Base-by-base conservation (phyloP, 495 filamentous ascomycete species). In the Podospora anserina region DNA sequence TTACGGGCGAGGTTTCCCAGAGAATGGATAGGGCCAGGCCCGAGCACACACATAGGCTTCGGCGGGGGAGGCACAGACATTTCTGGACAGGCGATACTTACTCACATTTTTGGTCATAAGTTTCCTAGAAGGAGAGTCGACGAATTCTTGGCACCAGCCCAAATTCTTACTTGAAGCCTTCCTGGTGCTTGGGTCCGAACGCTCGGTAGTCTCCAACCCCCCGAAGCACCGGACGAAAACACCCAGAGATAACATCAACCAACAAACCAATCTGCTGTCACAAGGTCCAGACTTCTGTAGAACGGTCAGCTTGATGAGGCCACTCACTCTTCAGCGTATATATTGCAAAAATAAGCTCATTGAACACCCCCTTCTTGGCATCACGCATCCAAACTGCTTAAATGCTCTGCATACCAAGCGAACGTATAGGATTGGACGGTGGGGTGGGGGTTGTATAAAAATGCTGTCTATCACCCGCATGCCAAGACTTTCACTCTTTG, bases 371-470 rank as follows among this genome's bases (percentile, higher is more conserved):
- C 39, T 49, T 49, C 39, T 49, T 49, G 39, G 39, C 39, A 49
- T 49, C 39, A 49, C 39, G 39, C 13, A 49, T 16, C 39, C 39
- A 49, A 11, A 49, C 39, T 49, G 13, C 39, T 49, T 18, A 49
- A 6, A 49, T 49, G 9, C 30, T 49, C 9, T 49, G 6, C 39
- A 49, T 49, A 49, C 39, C 9, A 11, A 39, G 11, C 34, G 39
- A 49, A 16, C 39, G 39, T 49, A 49, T 49, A 49, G 39, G 39
- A 49, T 49, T 49, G 39, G 39, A 49, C 15, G 39, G 39, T 16
- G 20, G 19, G 55, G 55, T 58, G 55, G 55, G 55, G 55, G 55
- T 58, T 58, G 55, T 58, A 20, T 58, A 58, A 27, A 27, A 53
- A 49, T 28, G 49, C 23, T 4, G 59, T 62, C 26, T 18, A 63